A percentile compares a stretch with the other conserved stretches of the same genome.
Evolutionary conservation across 2,329 filamentous ascomycete species (phyloP).

Genomic region (Trematosphaeria pertusa): DNA sequence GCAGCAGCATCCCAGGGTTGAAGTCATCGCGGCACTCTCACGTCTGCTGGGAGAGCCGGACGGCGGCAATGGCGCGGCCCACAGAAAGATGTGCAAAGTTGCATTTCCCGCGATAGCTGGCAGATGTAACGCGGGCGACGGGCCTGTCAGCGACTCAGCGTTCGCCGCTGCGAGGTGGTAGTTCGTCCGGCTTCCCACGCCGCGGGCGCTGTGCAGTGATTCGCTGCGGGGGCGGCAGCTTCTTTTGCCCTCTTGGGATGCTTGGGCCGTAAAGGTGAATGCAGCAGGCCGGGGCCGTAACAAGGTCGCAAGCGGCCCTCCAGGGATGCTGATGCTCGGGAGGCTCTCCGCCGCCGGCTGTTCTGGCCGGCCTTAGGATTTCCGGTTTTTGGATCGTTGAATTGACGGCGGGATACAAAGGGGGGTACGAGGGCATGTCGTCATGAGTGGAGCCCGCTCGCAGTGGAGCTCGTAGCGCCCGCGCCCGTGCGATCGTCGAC

Average conservation of each 20-base stretch:
- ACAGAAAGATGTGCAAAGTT: background rate
- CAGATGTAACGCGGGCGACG: constrained; percentile 4
- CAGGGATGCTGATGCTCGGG: background rate
- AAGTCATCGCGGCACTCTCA: no score
- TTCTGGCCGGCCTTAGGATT: background rate
- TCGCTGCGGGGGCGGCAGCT: constrained; percentile 4
- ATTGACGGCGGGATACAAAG: background rate
- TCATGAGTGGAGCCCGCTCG: constrained; percentile 2
- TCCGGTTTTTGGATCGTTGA: background rate
- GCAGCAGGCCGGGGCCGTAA: background rate
- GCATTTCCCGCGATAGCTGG: constrained; percentile 6
- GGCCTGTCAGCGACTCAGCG: constrained; percentile 1
- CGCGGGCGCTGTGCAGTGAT: constrained; percentile 1
- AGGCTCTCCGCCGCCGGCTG: background rate
- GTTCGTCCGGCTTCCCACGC: background rate
- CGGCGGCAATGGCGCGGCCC: background rate
- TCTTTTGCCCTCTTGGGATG: background rate
- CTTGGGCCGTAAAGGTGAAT: background rate
- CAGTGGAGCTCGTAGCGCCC: background rate
- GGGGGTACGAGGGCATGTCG: constrained; percentile 3
- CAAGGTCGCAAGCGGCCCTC: background rate
- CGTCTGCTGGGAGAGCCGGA: no score
- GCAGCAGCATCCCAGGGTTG: background rate
- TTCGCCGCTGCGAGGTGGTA: background rate
- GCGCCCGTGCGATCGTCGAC: constrained; percentile 2